These are phyloP conservation scores for Yamadazyma takamatsuzukensis DNA, from an alignment of 805 yeast species.

Conservation along the genomic window DNA sequence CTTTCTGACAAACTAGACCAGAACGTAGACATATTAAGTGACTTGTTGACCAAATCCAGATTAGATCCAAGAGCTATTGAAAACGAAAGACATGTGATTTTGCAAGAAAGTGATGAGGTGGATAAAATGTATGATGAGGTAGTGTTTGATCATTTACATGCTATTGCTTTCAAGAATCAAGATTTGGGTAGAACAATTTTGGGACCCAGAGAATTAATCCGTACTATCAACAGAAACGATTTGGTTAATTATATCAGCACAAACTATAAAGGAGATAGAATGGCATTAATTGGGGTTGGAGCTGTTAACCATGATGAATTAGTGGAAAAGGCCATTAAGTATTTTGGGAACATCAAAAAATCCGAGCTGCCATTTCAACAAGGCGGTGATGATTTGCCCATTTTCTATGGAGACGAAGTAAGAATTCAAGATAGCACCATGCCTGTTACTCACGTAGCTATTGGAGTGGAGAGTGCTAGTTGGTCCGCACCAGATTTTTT, in stretches of 20 bases:
- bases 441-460: slow-evolving; percentile 87
- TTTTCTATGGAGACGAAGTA: slow-evolving; percentile 81
- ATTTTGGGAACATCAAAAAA: slow-evolving; percentile 67
- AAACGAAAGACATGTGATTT: slow-evolving; percentile 92
- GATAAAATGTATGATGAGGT: slow-evolving; percentile 99
- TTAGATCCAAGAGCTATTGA: slow-evolving; percentile 84
- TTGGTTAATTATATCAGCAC: slow-evolving; percentile 73
- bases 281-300: slow-evolving; percentile 98
- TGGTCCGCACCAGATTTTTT: slow-evolving; percentile 97
- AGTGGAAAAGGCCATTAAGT: slow-evolving; percentile 68
- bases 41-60: slow-evolving; percentile 81
- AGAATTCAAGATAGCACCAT: slow-evolving; percentile 77
- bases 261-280: slow-evolving; percentile 93
- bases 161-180: slow-evolving; percentile 84
- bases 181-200: slow-evolving; percentile 94
- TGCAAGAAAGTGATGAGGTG: slow-evolving; percentile 96
- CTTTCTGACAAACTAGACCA: slow-evolving; percentile 75
- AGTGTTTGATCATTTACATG: slow-evolving; percentile 93
- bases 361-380: slow-evolving; percentile 69
- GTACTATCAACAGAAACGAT: slow-evolving; percentile 72
- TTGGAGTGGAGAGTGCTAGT: slow-evolving; percentile 96
- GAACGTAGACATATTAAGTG: slow-evolving; percentile 84
- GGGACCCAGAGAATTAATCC: slow-evolving; percentile 89
- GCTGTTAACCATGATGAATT: slow-evolving; percentile 85
- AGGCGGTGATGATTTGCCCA: slow-evolving; percentile 68